Conservation (phyloP, 768 basidiomycete genomes). For the Rhodosporidiobolus sp. region DNA sequence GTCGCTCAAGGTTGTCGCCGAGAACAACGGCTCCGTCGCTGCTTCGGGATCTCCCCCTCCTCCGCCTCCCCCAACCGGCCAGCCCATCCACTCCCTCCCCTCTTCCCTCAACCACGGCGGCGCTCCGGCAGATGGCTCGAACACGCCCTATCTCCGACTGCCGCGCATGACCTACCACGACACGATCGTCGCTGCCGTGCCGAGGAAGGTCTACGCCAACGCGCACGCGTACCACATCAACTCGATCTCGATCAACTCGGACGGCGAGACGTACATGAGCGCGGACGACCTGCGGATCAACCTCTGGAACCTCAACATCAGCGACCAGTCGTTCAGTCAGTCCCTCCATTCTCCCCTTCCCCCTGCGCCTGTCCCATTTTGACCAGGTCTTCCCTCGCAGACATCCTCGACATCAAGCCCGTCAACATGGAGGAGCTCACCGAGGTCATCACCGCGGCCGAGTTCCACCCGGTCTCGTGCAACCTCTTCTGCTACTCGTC, state of each 20-base stretch:
- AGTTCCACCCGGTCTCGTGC: slow-evolving; percentile 96
- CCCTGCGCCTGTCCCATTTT: background rate
- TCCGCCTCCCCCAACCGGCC: slow-evolving; percentile 55
- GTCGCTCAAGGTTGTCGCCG: slow-evolving; percentile 87
- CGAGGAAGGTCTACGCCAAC: slow-evolving; percentile 97
- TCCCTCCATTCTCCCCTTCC: slow-evolving; percentile 34
- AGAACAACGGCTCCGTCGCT: slow-evolving; percentile 74
- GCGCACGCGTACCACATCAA: slow-evolving; percentile 99
- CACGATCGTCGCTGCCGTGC: slow-evolving; percentile 96
- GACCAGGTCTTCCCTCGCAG: slow-evolving; percentile 52
- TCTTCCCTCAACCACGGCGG: slow-evolving; percentile 2
- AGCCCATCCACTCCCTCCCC: slow-evolving; percentile 42
- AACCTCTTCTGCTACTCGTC: slow-evolving; percentile 99
- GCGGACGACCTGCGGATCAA: slow-evolving; percentile 98
- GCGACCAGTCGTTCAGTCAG: slow-evolving; percentile 98
- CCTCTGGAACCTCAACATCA: slow-evolving; percentile 97
- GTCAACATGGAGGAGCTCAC: slow-evolving; percentile 99
- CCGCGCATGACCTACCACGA: slow-evolving; percentile 92
- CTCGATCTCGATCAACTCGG: slow-evolving; percentile 97
- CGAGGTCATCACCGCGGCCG: slow-evolving; percentile 99
- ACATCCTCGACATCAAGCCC: slow-evolving; percentile 99
- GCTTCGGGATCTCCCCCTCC: slow-evolving; percentile 52
- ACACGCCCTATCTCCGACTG: slow-evolving; percentile 60
- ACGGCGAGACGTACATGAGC: slow-evolving; percentile 98
- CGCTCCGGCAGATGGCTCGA: slow-evolving; percentile 30